phyloP scores from a whole-genome alignment of 352 stramenopile genomes.

The Pythium vanterpoolii region DNA sequence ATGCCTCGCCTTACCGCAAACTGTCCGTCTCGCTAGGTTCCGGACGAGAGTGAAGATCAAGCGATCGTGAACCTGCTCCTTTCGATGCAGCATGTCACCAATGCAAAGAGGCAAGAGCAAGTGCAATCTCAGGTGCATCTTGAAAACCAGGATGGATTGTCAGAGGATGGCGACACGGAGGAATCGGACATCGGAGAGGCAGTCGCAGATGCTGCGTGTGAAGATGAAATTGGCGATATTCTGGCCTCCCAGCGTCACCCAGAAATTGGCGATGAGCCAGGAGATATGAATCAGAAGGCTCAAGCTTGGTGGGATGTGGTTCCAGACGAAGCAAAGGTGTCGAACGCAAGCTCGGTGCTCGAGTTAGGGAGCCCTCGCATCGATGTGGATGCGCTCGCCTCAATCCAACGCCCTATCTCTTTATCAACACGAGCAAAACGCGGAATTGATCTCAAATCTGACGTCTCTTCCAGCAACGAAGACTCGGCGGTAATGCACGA shows the following conservation, averaged over 20 bases:
- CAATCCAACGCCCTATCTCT: background rate
- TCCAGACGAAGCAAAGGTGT: slow-evolving; percentile 26
- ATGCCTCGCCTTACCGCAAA: too few species aligned
- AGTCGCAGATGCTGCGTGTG: slow-evolving; percentile 17
- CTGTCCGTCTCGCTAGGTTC: background rate
- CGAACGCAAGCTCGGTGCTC: slow-evolving; percentile 33
- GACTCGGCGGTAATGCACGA: slow-evolving; percentile 41
- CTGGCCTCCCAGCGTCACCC: slow-evolving; percentile 49
- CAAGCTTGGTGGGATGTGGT: slow-evolving; percentile 54
- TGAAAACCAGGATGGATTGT: slow-evolving; percentile 11
- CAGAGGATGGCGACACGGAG: background rate
- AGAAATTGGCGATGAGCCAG: slow-evolving; percentile 20
- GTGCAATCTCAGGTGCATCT: slow-evolving; percentile 1
- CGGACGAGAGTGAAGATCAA: slow-evolving; percentile 16
- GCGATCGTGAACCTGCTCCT: slow-evolving; percentile 24
- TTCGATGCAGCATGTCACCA: slow-evolving; percentile 18
- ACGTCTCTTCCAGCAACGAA: slow-evolving; percentile 16
- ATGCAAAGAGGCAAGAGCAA: slow-evolving; percentile 6
- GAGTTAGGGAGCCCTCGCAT: slow-evolving; percentile 52
- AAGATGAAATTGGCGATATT: slow-evolving; percentile 66
- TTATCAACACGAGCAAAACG: background rate
- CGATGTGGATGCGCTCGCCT: slow-evolving; percentile 2
- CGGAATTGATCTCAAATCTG: background rate
- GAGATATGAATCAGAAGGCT: background rate
- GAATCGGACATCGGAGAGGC: slow-evolving; percentile 19